Base-by-base conservation (phyloP, 805 yeast genomes). In the Yamadazyma sp. region DNA sequence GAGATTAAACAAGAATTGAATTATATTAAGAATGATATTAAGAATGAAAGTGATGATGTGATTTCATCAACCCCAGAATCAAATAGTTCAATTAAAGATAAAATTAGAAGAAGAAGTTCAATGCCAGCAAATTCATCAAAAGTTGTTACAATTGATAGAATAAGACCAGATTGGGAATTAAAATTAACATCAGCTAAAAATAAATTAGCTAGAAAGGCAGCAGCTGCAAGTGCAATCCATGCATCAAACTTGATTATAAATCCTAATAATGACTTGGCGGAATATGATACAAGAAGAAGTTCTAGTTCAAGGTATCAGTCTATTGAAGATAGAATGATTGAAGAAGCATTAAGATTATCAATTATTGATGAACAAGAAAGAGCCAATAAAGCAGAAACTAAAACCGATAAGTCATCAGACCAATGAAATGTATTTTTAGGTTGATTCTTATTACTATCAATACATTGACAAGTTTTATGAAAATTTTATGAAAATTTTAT, bases 191-290 rank as follows among this genome's bases (percentile, higher is more conserved):
- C 76, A 33, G 95, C 96, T 4, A 74, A 89, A 33, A 73, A 80
- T 39, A 80, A 80, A 45, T 62, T 87, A 23, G 96, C 95, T 0
- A 74, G 95, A 39, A 74, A 87, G 50, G 81, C 96, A 0, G 97
- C 97, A 0, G 86, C 95, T 10, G 98, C 98, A 0, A 86, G 86
- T 22, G 96, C 96, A 0, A 76, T 91, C 25, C 98, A 91, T 59
- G 89, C 95, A 2, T 79, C 94, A 9, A 87, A 88, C 38, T 72
- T 86, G 49, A 54, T 87, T 21, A 66, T 82, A 11, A 49, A 61
- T 33, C 56, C 48, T 4, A 36, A 34, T 27, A 50, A 39, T 18
- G 48, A 38, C 29, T 19, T 37, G 31, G 36, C 37, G 13, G 40
- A 39, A 12, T 40, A 42, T 29, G 45, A 39, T 23, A 40, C 53